Conservation (phyloP, 106 monocot genomes). For the Ottelia alismoides region DNA sequence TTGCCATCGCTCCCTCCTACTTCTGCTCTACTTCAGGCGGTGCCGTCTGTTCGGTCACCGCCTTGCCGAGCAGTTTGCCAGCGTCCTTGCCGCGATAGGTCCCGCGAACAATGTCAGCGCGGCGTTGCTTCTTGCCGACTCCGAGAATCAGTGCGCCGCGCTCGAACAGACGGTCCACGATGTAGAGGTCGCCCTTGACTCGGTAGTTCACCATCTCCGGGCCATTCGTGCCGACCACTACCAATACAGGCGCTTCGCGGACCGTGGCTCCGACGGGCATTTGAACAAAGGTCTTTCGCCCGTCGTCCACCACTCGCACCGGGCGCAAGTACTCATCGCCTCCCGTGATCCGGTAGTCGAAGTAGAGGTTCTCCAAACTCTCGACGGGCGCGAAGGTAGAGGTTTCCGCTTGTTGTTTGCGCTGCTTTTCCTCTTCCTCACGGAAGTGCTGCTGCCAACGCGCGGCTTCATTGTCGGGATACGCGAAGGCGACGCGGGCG, state of each 20-base stretch:
- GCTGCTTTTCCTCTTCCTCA: neutral
- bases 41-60: too few species aligned
- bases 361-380: neutral
- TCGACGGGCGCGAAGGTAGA: neutral
- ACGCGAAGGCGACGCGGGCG: neutral
- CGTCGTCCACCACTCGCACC: neutral
- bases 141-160: neutral
- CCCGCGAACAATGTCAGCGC: neutral
- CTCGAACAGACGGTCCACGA: neutral
- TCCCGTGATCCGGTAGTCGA: neutral
- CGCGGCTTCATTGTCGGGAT: neutral
- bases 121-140: neutral
- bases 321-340: neutral
- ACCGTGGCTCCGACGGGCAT: neutral
- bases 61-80: too few species aligned
- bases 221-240: neutral
- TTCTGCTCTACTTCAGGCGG: neutral
- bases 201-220: neutral
- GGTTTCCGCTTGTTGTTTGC: neutral
- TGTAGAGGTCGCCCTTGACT: neutral
- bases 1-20: neutral
- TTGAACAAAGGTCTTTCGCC: neutral
- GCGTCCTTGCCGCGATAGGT: too few species aligned
- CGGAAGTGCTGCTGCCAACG: neutral
- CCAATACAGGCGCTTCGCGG: neutral